These are phyloP conservation scores for Xerocomellus dryophilus DNA, from an alignment of 768 basidiomycete species.

Conservation along the genomic window DNA sequence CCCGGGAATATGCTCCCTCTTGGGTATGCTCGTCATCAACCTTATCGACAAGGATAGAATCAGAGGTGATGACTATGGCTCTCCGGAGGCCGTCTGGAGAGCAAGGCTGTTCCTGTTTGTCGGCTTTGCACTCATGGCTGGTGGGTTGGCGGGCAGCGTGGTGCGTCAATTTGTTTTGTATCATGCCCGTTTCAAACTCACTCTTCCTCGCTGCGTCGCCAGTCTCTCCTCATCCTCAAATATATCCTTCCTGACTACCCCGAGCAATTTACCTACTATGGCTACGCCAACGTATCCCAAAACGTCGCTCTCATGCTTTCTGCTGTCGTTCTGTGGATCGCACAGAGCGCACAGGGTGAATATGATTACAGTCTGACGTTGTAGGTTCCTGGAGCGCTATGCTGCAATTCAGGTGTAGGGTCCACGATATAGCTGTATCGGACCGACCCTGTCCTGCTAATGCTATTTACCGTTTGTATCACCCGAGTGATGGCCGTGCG, in stretches of 20 bases:
- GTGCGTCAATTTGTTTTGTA: slow-evolving; percentile 47
- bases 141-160: slow-evolving; percentile 94
- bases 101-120: slow-evolving; percentile 89
- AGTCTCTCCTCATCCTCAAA: slow-evolving; percentile 90
- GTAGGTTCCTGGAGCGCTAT: slow-evolving; percentile 23
- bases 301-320: slow-evolving; percentile 84
- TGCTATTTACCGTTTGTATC: slow-evolving; percentile 14
- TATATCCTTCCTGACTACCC: slow-evolving; percentile 74
- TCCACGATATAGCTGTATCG: neutral
- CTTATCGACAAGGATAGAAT: slow-evolving; percentile 93
- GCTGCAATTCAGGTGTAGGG: neutral
- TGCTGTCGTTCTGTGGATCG: slow-evolving; percentile 86
- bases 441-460: neutral
- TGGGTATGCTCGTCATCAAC: slow-evolving; percentile 91
- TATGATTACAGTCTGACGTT: slow-evolving; percentile 91
- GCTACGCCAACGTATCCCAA: slow-evolving; percentile 94
- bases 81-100: slow-evolving; percentile 84
- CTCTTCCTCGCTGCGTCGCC: neutral
- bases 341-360: slow-evolving; percentile 80
- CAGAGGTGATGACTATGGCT: slow-evolving; percentile 76
- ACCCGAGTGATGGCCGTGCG: neutral
- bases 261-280: slow-evolving; percentile 83
- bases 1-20: slow-evolving; percentile 88
- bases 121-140: slow-evolving; percentile 96
- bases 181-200: neutral